Evolutionary conservation across 2,329 filamentous ascomycete genomes (phyloP).

Genomic region (Cryphonectria carpinicola): DNA sequence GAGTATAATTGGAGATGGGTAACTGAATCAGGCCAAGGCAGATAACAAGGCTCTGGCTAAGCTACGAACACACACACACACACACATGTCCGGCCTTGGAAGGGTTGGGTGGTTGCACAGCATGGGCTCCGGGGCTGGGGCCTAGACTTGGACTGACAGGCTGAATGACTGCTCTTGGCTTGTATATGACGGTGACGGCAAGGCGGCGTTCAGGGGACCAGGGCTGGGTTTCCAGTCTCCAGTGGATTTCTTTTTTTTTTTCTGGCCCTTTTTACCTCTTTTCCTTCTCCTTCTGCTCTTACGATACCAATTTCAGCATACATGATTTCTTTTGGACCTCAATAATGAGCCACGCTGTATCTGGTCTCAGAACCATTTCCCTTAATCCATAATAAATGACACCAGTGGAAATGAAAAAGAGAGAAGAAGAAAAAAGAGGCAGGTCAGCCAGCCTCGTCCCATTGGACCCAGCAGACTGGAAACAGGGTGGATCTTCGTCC

Average conservation of each 20-base stretch:
- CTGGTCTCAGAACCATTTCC: constrained; percentile 2
- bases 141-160: neutral
- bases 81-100: neutral
- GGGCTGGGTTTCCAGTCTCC: constrained; percentile 13
- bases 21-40: neutral
- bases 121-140: neutral
- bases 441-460: neutral
- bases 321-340: constrained; percentile 11
- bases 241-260: neutral
- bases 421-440: neutral
- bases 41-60: neutral
- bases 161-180: neutral
- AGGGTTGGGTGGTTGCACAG: neutral
- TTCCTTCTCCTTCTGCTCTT: neutral
- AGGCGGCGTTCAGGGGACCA: constrained; percentile 12
- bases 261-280: neutral
- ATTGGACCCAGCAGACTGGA: constrained; percentile 13
- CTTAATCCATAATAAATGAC: neutral
- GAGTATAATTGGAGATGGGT: neutral
- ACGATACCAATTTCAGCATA: constrained; percentile 30
- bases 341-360: neutral
- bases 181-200: constrained; percentile 17
- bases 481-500: constrained; percentile 5
- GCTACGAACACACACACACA: neutral
- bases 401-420: neutral